phyloP scores from a whole-genome alignment of 345 rosid genomes.

The Arabis hirsuta region DNA sequence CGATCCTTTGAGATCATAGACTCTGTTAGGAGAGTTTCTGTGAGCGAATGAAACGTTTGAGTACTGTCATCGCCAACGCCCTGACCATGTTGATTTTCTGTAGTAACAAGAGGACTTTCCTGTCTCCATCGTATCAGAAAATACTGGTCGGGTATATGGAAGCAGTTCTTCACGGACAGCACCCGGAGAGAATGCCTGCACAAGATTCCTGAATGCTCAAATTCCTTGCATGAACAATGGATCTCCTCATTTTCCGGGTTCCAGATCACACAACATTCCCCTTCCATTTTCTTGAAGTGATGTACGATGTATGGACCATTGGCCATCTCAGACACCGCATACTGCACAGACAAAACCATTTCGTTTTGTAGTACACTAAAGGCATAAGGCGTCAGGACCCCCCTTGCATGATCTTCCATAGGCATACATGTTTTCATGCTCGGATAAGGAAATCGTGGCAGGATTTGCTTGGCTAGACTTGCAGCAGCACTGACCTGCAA shows the following conservation, averaged over 20 bases:
- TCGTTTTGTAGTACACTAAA: constrained; percentile 75
- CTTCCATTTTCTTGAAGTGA: constrained; percentile 85
- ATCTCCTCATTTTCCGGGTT: constrained; percentile 76
- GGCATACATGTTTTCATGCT: constrained; percentile 75
- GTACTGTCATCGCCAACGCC: constrained; percentile 59
- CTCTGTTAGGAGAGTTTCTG: constrained; percentile 69
- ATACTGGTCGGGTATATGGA: constrained; percentile 83
- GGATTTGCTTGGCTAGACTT: constrained; percentile 46
- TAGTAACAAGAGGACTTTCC: constrained; percentile 51
- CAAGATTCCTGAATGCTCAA: constrained; percentile 77
- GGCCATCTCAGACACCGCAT: constrained; percentile 72
- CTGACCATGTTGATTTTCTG: constrained; percentile 53
- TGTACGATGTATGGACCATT: constrained; percentile 77
- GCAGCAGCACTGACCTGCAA: constrained; percentile 68
- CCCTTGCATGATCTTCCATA: constrained; percentile 84
- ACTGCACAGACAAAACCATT: constrained; percentile 80
- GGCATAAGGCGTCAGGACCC: constrained; percentile 76
- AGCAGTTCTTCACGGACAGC: constrained; percentile 69
- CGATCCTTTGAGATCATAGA: constrained; percentile 67
- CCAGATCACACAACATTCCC: constrained; percentile 73
- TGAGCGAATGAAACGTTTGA: constrained; percentile 68
- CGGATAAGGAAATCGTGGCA: constrained; percentile 52
- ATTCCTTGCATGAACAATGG: constrained; percentile 92
- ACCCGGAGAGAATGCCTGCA: constrained; percentile 88
- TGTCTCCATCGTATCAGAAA: constrained; percentile 74